Base-by-base conservation (phyloP, 305 asterid genomes). In the Fraxinus nigra region DNA sequence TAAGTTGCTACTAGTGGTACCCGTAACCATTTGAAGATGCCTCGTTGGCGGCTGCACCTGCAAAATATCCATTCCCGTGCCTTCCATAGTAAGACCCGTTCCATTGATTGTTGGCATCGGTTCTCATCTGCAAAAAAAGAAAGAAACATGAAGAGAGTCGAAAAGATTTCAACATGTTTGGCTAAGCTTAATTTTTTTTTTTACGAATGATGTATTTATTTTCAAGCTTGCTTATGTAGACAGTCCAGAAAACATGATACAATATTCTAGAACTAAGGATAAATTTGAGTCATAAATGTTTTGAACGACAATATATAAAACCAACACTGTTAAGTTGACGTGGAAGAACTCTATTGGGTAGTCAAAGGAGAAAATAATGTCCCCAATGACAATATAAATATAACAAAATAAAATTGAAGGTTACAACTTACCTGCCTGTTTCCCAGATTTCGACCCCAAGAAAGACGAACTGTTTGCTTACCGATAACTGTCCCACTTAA, bases 401-500 rank as follows among this genome's bases (percentile, higher is more conserved):
- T 72, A 14, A 77, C 18, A 83, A 26, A 33, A 59, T 24, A 72
- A 72, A 37, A 40, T 32, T 72, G 81, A 77, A 46, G 72, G 48
- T 33, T 32, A 11, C 72, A 9, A 63, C 72, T 46, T 87, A 92
- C 97, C 95, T 93, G 97, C 87, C 88, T 95, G 89, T 91, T 90
- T 24, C 91, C 95, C 70, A 90, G 91, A 63, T 85, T 95, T 79
- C 98, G 90, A 59, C 98, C 98, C 98, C 98, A 95, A 77, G 98
- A 95, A 82, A 95, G 95, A 63, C 98, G 98, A 77, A 95, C 98
- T 22, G 93, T 91, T 89, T 95, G 96, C 86, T 92, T 91, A 77
- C 98, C 98, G 9, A 93, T 92, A 81, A 87, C 87, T 22, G 95
- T 40, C 56, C 98, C 98, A 78, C 92, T 95, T 79, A 92, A 89